Conservation (phyloP, 2,329 filamentous ascomycete species). For the Pestalotiopsis sp. region DNA sequence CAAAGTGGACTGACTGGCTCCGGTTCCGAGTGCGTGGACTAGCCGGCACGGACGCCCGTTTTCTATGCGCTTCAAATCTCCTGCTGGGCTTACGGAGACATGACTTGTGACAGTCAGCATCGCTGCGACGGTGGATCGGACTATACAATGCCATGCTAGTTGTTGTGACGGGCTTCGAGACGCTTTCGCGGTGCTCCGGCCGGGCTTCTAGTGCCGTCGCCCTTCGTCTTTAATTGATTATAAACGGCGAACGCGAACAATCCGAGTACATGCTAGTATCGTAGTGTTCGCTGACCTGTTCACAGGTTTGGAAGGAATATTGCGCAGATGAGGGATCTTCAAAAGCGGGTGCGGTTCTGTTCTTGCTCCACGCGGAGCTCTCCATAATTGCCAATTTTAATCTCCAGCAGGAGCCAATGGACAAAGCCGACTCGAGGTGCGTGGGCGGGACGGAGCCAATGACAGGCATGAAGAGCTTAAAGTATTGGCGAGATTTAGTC, state of each 20-base stretch:
- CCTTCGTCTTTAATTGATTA: background rate
- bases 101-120: too few relatives aligned
- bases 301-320: background rate
- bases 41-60: background rate
- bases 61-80: background rate
- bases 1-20: background rate
- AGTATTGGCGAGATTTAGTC: conserved; percentile 3
- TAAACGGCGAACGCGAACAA: background rate
- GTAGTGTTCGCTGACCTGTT: background rate
- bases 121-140: too few relatives aligned
- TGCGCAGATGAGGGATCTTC: conserved; percentile 2
- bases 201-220: too few relatives aligned
- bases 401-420: background rate
- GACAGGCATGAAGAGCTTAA: conserved; percentile 7
- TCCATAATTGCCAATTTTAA: conserved; percentile 11
- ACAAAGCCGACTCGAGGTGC: conserved; percentile 1
- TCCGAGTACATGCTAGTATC: background rate
- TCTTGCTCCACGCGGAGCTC: background rate
- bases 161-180: too few relatives aligned
- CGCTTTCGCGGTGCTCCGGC: too few relatives aligned
- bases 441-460: conserved; percentile 6
- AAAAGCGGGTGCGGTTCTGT: background rate
- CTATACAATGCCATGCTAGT: too few relatives aligned
- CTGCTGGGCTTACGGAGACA: background rate
- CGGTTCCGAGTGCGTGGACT: background rate